Conservation (phyloP, 345 rosid genomes). For the Limnanthes douglasii region DNA sequence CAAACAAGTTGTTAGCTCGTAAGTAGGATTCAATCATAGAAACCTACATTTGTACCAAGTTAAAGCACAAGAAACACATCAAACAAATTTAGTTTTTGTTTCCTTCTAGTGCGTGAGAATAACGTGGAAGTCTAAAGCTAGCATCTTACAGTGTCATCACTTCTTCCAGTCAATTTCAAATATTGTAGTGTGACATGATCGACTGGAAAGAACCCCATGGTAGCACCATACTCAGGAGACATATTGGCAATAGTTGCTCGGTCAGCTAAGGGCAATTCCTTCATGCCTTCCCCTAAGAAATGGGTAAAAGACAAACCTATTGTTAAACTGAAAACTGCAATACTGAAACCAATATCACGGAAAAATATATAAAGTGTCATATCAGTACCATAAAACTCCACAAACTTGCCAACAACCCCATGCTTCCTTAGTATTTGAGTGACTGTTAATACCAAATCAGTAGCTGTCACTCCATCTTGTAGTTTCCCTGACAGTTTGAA, state of each 20-base stretch:
- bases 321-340: too few relatives aligned
- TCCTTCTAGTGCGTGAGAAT: background rate
- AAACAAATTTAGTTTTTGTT: background rate
- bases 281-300: slow-evolving; percentile 71
- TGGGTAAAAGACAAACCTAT: slow-evolving; percentile 1
- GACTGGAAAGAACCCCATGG: slow-evolving; percentile 98
- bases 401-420: slow-evolving; percentile 95
- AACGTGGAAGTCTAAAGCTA: background rate
- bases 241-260: slow-evolving; percentile 95
- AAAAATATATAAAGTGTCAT: background rate
- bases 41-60: slow-evolving; percentile 25
- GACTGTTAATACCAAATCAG: slow-evolving; percentile 87
- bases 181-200: slow-evolving; percentile 88
- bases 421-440: slow-evolving; percentile 94
- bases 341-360: too few relatives aligned
- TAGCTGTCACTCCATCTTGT: slow-evolving; percentile 82
- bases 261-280: slow-evolving; percentile 82
- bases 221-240: slow-evolving; percentile 98
- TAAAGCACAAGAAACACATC: slow-evolving; percentile 2
- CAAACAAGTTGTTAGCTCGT: slow-evolving; percentile 85
- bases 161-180: slow-evolving; percentile 74
- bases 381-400: slow-evolving; percentile 55
- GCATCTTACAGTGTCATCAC: slow-evolving; percentile 46
- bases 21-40: slow-evolving; percentile 76
- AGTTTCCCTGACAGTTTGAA: slow-evolving; percentile 67